Percentiles rank a stretch among this genome's conserved stretches.
Conservation (phyloP, 2,329 filamentous ascomycete species). For the Penicillium oxalicum region DNA sequence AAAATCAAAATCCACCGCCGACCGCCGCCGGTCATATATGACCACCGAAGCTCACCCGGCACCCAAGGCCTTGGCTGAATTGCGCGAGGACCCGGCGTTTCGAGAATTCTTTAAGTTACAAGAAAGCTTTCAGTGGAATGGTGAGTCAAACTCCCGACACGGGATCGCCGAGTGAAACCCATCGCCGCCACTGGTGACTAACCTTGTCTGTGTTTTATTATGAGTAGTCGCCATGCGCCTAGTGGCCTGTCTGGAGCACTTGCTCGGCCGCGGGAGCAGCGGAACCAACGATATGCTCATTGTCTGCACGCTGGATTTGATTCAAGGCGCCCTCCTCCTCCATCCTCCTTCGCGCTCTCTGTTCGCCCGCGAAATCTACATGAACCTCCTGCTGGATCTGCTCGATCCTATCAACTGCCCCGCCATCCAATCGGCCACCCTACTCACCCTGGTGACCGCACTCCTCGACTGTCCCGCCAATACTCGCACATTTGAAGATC, state of each 20-base stretch:
- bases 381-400: constrained; percentile 94
- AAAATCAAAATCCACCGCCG: constrained; percentile 35
- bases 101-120: constrained; percentile 94
- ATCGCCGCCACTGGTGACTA: too few species aligned
- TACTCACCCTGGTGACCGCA: constrained; percentile 83
- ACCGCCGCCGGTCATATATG: constrained; percentile 40
- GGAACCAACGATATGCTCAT: constrained; percentile 85
- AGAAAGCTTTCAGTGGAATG: constrained; percentile 96
- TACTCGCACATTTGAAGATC: constrained; percentile 82
- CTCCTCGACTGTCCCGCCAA: constrained; percentile 81
- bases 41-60: constrained; percentile 38
- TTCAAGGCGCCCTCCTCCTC: constrained; percentile 80
- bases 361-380: constrained; percentile 83
- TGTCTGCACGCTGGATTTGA: constrained; percentile 76
- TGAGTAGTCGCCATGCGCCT: constrained; percentile 68
- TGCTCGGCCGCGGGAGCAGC: constrained; percentile 74
- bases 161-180: not conserved
- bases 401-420: constrained; percentile 89
- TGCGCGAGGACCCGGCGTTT: constrained; percentile 80
- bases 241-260: constrained; percentile 75
- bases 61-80: constrained; percentile 60
- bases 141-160: constrained; percentile 34
- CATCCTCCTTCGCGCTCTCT: constrained; percentile 84
- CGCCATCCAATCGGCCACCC: constrained; percentile 81
- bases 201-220: not conserved